These are phyloP conservation scores for Ophiorrhiza pumila DNA, from an alignment of 257 asterid species.

Conservation along the genomic window DNA sequence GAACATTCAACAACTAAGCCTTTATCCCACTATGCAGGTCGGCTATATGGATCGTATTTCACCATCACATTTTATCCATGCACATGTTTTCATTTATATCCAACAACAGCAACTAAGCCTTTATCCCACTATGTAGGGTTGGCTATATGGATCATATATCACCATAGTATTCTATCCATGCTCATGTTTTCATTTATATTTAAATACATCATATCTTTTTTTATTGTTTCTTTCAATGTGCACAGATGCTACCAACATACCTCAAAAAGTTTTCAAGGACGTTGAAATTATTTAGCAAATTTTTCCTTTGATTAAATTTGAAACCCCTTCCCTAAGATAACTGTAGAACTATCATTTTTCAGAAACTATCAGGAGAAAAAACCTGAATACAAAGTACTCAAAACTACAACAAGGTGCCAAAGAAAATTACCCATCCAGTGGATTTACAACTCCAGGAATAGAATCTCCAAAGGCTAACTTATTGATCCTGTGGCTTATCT, in stretches of 20 bases:
- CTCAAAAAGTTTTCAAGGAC: not conserved
- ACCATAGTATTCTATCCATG: too few species aligned
- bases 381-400: not conserved
- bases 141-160: too few species aligned
- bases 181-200: too few species aligned
- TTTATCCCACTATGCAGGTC: too few species aligned
- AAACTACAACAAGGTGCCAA: slow-evolving; percentile 13
- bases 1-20: too few species aligned
- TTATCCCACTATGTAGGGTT: too few species aligned
- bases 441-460: slow-evolving; percentile 86
- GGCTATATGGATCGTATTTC: too few species aligned
- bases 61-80: too few species aligned
- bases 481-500: slow-evolving; percentile 92
- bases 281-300: not conserved
- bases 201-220: too few species aligned
- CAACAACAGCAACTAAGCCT: too few species aligned
- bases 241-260: not conserved
- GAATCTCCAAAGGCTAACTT: slow-evolving; percentile 82
- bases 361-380: not conserved
- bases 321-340: not conserved
- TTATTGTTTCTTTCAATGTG: too few species aligned
- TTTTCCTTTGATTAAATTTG: not conserved
- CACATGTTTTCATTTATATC: too few species aligned
- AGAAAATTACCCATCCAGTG: slow-evolving; percentile 81
- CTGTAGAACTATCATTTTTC: not conserved